Evolutionary conservation across 2,329 filamentous ascomycete genomes (phyloP), one percentile per base, ranked within the genome.

Genomic region (Drechslerella coelobrocha): DNA sequence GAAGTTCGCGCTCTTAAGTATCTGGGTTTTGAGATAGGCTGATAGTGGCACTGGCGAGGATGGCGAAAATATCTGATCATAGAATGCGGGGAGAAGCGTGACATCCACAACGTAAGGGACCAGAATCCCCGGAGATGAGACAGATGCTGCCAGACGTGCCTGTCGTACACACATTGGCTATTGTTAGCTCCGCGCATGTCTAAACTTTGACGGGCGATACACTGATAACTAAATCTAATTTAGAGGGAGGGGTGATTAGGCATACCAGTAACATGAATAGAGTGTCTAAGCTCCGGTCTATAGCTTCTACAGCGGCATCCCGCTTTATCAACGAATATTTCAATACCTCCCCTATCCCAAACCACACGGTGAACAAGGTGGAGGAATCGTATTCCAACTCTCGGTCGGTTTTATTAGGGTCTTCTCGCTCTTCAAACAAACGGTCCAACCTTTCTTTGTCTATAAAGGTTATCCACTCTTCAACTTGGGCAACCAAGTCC

Each of bases 301-400:
- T 45, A 31, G 21, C 45, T 29, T 27, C 23, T 10, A 51, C 45
- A 3, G 43, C 29, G 1, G 29, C 27, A 17, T 39, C 57, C 45
- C 24, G 34, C 14, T 2, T 8, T 7, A 61, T 23, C 3, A 47
- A 12, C 17, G 29, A 51, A 17, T 50, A 39, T 21, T 31, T 41
- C 14, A 61, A 29, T 31, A 26, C 31, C 57, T 37, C 57, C 1
- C 45, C 57, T 12, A 34, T 52, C 45, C 31, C 29, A 29, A 23
- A 9, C 45, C 57, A 47, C 45, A 39, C 57, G 1, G 48, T 24
- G 23, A 61, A 43, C 57, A 61, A 19, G 14, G 26, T 37, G 9
- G 34, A 17, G 17, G 1, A 43, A 14, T 51, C 45, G 17, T 61
- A 37, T 14, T 27, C 48, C 57, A 23, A 27, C 21, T 23, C 52